Conservation (phyloP, 2,329 filamentous ascomycete species). For the Fusarium pininemorale region DNA sequence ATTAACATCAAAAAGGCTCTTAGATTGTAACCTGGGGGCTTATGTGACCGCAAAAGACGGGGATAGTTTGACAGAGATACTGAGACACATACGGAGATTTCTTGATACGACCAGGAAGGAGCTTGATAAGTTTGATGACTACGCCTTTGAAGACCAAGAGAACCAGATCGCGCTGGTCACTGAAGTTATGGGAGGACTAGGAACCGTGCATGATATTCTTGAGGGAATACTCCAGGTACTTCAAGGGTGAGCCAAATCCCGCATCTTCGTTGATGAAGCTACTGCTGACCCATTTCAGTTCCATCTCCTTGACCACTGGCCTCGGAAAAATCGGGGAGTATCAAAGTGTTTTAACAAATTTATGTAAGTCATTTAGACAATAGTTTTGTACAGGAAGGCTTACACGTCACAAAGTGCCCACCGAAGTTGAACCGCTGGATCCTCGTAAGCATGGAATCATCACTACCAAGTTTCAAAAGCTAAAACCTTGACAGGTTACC, state of each 20-base stretch:
- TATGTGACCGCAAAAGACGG: rapidly evolving
- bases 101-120: rapidly evolving
- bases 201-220: rapidly evolving
- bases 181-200: rapidly evolving
- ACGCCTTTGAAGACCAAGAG: rapidly evolving
- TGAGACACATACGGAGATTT: rapidly evolving
- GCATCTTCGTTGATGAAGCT: rapidly evolving
- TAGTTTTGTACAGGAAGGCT: rapidly evolving
- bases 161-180: rapidly evolving
- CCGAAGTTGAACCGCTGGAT: background rate
- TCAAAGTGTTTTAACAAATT: too few species aligned
- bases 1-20: rapidly evolving
- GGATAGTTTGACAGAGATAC: background rate
- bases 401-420: background rate
- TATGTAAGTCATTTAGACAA: background rate
- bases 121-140: rapidly evolving
- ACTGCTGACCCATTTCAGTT: rapidly evolving
- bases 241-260: background rate
- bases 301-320: rapidly evolving
- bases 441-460: rapidly evolving
- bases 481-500: background rate
- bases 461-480: background rate
- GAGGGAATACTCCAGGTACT: background rate
- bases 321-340: rapidly evolving
- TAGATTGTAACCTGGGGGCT: rapidly evolving